These are phyloP conservation scores for Parafenestella ontariensis DNA, from an alignment of 2,329 filamentous ascomycete genomes.

Conservation along the genomic window DNA sequence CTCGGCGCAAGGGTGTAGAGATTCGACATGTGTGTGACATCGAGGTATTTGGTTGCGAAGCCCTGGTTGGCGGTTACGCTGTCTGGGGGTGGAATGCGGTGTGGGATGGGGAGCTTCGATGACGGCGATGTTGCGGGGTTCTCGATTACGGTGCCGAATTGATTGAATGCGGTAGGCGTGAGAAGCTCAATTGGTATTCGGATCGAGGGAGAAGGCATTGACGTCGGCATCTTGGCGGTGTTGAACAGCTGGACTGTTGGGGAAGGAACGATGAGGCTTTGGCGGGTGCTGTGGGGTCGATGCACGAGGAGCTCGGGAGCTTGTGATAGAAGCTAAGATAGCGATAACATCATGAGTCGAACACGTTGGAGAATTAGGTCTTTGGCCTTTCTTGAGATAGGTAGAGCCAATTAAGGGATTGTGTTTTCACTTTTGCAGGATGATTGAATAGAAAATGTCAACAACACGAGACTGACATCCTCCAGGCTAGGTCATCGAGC, in stretches of 20 bases:
- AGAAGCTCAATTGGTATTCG: constrained; percentile 69
- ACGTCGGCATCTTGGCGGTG: constrained; percentile 43
- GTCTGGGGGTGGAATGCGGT: constrained; percentile 55
- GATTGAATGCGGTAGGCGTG: constrained; percentile 71
- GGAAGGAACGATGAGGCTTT: not conserved
- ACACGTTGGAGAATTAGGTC: not conserved
- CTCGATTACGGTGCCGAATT: constrained; percentile 83
- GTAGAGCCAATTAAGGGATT: not conserved
- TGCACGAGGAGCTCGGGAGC: constrained; percentile 14
- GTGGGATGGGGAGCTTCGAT: constrained; percentile 55
- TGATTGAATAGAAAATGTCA: not conserved
- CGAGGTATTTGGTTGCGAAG: constrained; percentile 83
- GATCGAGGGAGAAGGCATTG: constrained; percentile 50
- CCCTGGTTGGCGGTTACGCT: constrained; percentile 78
- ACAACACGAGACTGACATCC: too few species aligned
- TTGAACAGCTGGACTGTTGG: not conserved
- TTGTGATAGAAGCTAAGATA: constrained; percentile 19
- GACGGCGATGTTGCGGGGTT: constrained; percentile 67
- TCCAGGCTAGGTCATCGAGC: too few species aligned
- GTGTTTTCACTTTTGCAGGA: not conserved
- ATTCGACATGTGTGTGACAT: constrained; percentile 76
- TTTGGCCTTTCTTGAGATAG: not conserved
- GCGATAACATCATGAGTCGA: not conserved
- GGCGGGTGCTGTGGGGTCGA: not conserved
- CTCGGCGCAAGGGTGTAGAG: constrained; percentile 73